Conservation (phyloP, 345 rosid species). For the Hibiscus syriacus region DNA sequence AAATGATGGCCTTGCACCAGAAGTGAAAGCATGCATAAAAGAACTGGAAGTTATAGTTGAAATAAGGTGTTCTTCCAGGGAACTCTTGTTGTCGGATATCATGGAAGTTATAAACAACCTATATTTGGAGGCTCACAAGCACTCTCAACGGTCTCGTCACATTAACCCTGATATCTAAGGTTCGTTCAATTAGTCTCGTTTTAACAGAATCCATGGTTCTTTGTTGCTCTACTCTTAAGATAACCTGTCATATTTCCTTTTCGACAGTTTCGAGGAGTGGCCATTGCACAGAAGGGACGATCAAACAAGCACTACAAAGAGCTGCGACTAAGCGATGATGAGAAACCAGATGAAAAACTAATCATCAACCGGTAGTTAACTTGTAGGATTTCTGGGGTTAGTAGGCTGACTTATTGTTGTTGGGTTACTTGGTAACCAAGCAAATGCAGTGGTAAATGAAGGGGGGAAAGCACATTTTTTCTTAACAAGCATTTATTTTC, state of each 20-base stretch:
- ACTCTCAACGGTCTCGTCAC: slow-evolving; percentile 53
- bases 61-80: slow-evolving; percentile 60
- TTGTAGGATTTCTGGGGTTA: slow-evolving; percentile 1
- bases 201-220: not conserved
- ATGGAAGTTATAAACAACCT: slow-evolving; percentile 71
- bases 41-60: slow-evolving; percentile 55
- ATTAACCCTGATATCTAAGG: slow-evolving; percentile 66
- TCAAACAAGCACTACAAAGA: slow-evolving; percentile 54
- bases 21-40: slow-evolving; percentile 38
- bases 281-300: slow-evolving; percentile 57
- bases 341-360: slow-evolving; percentile 16
- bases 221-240: too few species aligned
- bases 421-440: not conserved
- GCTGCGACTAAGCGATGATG: slow-evolving; percentile 35
- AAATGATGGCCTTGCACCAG: slow-evolving; percentile 20
- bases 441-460: not conserved
- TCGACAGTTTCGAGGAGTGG: slow-evolving; percentile 55
- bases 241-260: not conserved
- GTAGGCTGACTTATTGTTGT: slow-evolving; percentile 1
- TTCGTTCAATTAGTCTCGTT: slow-evolving; percentile 9
- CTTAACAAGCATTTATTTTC: too few species aligned
- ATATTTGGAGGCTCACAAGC: slow-evolving; percentile 64
- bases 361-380: not conserved
- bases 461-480: too few species aligned
- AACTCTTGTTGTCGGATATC: slow-evolving; percentile 58